Conservation (phyloP, 768 basidiomycete species). For the Tulasnella sp. region DNA sequence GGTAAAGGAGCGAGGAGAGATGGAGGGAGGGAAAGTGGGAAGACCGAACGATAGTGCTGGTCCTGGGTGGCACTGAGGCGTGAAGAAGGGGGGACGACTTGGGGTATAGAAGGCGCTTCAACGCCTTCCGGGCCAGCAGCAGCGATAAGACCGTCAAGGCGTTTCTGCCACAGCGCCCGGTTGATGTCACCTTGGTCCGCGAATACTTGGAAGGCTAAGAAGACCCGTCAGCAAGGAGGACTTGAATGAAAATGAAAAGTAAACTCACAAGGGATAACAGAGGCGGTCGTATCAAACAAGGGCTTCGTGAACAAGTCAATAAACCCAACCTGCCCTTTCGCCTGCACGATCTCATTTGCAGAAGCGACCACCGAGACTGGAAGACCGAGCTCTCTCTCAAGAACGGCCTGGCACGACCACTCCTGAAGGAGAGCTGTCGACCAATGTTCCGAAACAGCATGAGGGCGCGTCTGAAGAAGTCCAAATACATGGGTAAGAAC, state of each 20-base stretch:
- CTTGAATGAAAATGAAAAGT: not conserved
- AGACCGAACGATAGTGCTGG: slow-evolving; percentile 38
- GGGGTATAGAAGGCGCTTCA: not conserved
- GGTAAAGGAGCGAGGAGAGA: slow-evolving; percentile 31
- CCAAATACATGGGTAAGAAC: not conserved
- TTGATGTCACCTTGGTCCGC: slow-evolving; percentile 59
- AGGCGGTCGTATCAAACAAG: slow-evolving; percentile 63
- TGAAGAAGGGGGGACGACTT: slow-evolving; percentile 29
- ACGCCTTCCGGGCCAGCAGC: slow-evolving; percentile 15
- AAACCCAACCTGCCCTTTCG: slow-evolving; percentile 81
- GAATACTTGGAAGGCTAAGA: slow-evolving; percentile 55
- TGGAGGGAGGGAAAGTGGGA: slow-evolving; percentile 47
- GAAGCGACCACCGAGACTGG: slow-evolving; percentile 47
- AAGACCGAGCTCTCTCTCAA: slow-evolving; percentile 70
- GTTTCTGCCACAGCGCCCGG: slow-evolving; percentile 55
- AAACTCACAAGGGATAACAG: slow-evolving; percentile 60
- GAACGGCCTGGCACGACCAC: slow-evolving; percentile 81
- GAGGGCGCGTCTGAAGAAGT: slow-evolving; percentile 67
- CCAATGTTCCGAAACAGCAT: slow-evolving; percentile 88
- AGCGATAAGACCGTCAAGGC: slow-evolving; percentile 28
- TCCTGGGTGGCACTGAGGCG: slow-evolving; percentile 15
- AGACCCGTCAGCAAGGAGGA: not conserved
- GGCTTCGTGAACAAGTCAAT: slow-evolving; percentile 74
- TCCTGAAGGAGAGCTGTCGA: slow-evolving; percentile 78
- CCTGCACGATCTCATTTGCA: slow-evolving; percentile 49